Percentiles rank a stretch among this genome's conserved stretches.
Evolutionary conservation across 1,284 basidiomycete species (phyloP).

Genomic region (Cutaneotrichosporon curvatum): DNA sequence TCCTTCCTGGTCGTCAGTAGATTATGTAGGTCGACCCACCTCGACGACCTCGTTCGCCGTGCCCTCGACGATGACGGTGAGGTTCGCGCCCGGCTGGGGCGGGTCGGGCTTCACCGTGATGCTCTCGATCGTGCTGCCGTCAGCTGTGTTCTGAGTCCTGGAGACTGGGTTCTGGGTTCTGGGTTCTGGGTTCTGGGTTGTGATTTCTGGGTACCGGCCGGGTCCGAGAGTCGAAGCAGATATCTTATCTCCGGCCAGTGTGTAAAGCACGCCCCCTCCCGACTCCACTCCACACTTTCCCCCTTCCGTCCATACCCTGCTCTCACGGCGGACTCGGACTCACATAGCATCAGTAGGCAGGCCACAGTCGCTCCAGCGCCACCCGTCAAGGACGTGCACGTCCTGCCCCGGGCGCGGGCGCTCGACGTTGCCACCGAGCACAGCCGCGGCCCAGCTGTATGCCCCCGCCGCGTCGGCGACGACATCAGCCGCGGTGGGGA

Average conservation of each 20-base stretch:
- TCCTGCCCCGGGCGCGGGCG: slow-evolving; percentile 15
- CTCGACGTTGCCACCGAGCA: slow-evolving; percentile 23
- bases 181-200: too few species aligned
- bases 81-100: slow-evolving; percentile 52
- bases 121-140: slow-evolving; percentile 52
- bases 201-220: too few species aligned
- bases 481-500: slow-evolving; percentile 14
- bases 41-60: slow-evolving; percentile 57
- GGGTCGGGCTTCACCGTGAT: slow-evolving; percentile 47
- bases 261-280: too few species aligned
- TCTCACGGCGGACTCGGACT: too few species aligned
- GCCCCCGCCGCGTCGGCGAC: slow-evolving; percentile 15
- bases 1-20: slow-evolving; percentile 58
- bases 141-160: background rate
- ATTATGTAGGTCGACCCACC: slow-evolving; percentile 50
- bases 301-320: too few species aligned
- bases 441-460: slow-evolving; percentile 24
- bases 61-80: slow-evolving; percentile 71
- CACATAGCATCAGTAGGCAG: slow-evolving; percentile 43
- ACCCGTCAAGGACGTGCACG: slow-evolving; percentile 37
- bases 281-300: too few species aligned
- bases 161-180: too few species aligned
- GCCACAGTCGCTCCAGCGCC: slow-evolving; percentile 46
- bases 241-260: too few species aligned
- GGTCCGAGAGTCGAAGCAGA: too few species aligned